Evolutionary conservation across 306 rosid species (phyloP).

Genomic region (Fragaria iinumae): DNA sequence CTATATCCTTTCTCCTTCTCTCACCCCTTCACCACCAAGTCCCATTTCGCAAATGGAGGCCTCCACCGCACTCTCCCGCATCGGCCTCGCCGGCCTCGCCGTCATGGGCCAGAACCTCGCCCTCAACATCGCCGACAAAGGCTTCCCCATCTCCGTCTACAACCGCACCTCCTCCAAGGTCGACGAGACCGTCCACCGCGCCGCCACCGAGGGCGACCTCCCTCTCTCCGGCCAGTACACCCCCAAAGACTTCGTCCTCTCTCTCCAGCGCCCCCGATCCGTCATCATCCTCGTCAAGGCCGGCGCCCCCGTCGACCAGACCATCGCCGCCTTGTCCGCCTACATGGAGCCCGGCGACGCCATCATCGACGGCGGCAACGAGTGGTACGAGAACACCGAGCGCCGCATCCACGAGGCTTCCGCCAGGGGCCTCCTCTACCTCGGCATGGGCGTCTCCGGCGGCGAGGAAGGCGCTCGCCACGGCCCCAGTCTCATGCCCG

Average conservation of each 20-base stretch:
- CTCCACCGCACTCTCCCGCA: conserved; percentile 64
- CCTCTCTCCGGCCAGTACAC: conserved; percentile 67
- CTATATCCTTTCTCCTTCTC: not conserved
- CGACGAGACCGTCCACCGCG: conserved; percentile 84
- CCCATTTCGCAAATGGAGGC: conserved; percentile 50
- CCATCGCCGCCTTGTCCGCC: conserved; percentile 68
- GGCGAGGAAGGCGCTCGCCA: conserved; percentile 90
- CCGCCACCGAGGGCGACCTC: conserved; percentile 61
- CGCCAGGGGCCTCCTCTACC: conserved; percentile 51
- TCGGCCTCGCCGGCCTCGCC: conserved; percentile 89
- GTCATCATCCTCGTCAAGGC: conserved; percentile 94
- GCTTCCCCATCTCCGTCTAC: conserved; percentile 95
- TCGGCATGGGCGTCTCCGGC: conserved; percentile 95
- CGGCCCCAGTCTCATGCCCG: conserved; percentile 95
- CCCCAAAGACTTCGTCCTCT: conserved; percentile 80
- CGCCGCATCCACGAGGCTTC: conserved; percentile 54
- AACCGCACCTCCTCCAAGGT: conserved; percentile 84
- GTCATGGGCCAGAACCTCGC: conserved; percentile 99
- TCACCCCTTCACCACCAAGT: conserved; percentile 8
- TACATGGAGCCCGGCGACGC: conserved; percentile 81
- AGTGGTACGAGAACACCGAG: conserved; percentile 90
- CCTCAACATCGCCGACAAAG: conserved; percentile 91
- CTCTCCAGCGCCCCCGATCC: conserved; percentile 83
- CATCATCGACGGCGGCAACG: conserved; percentile 93
- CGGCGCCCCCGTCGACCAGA: conserved; percentile 85